These are phyloP conservation scores for Scedosporium dehoogii DNA, from an alignment of 2,329 filamentous ascomycete genomes.

Conservation along the genomic window DNA sequence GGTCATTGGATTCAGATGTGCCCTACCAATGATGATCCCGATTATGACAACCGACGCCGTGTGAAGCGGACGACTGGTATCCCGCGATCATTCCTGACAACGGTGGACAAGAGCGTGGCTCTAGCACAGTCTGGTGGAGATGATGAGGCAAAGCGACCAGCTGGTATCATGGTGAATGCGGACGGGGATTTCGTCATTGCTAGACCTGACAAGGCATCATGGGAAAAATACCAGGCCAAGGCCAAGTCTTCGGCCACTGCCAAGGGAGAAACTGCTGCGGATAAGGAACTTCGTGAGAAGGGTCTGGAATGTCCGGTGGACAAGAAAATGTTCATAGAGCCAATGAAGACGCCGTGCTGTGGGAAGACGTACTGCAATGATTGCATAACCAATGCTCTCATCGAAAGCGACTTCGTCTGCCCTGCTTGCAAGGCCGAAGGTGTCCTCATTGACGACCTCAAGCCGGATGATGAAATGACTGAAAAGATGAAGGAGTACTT, in stretches of 20 bases:
- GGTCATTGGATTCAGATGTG: conserved; percentile 99
- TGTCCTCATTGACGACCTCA: conserved; percentile 86
- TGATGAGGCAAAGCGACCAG: conserved; percentile 71
- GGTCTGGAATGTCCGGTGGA: conserved; percentile 92
- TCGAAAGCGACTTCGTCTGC: conserved; percentile 96
- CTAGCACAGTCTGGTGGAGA: conserved; percentile 63
- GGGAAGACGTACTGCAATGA: conserved; percentile 98
- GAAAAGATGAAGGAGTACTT: conserved; percentile 70
- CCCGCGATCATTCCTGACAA: conserved; percentile 88
- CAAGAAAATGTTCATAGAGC: conserved; percentile 96
- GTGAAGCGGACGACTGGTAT: conserved; percentile 97
- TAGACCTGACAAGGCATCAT: conserved; percentile 87
- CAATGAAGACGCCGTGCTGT: conserved; percentile 98
- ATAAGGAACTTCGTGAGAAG: conserved; percentile 78
- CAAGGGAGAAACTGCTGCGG: conserved; percentile 64
- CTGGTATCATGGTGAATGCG: conserved; percentile 94
- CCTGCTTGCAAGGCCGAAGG: conserved; percentile 85
- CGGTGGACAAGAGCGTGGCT: conserved; percentile 80
- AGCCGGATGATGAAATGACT: conserved; percentile 68
- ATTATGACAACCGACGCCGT: conserved; percentile 84
- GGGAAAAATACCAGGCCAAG: conserved; percentile 96
- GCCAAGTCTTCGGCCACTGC: conserved; percentile 76
- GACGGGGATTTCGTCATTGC: conserved; percentile 97
- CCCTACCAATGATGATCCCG: conserved; percentile 96
- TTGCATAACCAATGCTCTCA: conserved; percentile 97